Conservation (phyloP, 768 basidiomycete genomes). For the Lentinula sp. region DNA sequence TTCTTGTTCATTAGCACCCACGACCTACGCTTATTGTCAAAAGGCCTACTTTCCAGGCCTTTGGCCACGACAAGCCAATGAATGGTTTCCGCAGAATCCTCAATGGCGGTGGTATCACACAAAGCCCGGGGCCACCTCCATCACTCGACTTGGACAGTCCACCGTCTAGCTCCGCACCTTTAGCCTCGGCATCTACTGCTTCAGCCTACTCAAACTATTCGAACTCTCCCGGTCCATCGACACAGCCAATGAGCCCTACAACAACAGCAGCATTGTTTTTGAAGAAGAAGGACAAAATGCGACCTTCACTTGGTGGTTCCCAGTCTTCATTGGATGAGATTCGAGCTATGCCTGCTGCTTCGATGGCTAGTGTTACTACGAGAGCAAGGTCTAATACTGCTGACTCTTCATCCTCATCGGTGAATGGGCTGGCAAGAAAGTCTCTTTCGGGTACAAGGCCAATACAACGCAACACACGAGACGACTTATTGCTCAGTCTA, state of each 20-base stretch:
- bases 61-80: constrained; percentile 29
- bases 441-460: constrained; percentile 31
- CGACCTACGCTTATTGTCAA: background rate
- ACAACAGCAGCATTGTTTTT: constrained; percentile 40
- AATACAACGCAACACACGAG: constrained; percentile 50
- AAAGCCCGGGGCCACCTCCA: constrained; percentile 29
- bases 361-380: background rate
- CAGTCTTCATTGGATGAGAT: background rate
- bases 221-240: background rate
- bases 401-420: background rate
- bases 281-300: constrained; percentile 42
- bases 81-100: constrained; percentile 70
- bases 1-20: background rate
- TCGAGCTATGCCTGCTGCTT: background rate
- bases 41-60: background rate
- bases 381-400: background rate
- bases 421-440: constrained; percentile 25
- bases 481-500: constrained; percentile 84
- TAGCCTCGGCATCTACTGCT: constrained; percentile 15
- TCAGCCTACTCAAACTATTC: constrained; percentile 1
- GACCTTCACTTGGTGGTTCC: constrained; percentile 5
- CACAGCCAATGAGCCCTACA: constrained; percentile 22
- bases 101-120: constrained; percentile 30
- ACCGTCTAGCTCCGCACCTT: constrained; percentile 10
- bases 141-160: constrained; percentile 21